These are phyloP conservation scores for Mycena sp. DNA, from an alignment of 1,284 basidiomycete species.

Conservation along the genomic window DNA sequence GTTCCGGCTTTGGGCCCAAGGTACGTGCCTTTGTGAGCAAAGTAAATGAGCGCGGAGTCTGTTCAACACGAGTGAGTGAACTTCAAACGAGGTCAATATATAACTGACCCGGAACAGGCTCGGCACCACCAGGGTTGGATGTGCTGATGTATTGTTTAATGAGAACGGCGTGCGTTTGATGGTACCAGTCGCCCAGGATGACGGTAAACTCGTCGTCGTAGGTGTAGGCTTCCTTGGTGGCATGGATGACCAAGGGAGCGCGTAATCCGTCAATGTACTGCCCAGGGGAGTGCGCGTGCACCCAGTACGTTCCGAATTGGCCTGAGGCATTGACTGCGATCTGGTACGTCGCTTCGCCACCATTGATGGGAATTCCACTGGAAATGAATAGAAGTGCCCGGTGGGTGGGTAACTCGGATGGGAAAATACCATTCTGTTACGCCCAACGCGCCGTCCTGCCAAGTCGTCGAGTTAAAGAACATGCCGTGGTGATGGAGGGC, in stretches of 20 bases:
- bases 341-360: slow-evolving; percentile 78
- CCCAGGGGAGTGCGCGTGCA: slow-evolving; percentile 81
- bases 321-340: slow-evolving; percentile 77
- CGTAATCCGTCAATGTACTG: slow-evolving; percentile 92
- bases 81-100: not conserved
- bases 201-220: slow-evolving; percentile 96
- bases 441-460: slow-evolving; percentile 88
- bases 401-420: not conserved
- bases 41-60: slow-evolving; percentile 90
- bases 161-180: slow-evolving; percentile 74
- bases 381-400: not conserved
- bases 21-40: slow-evolving; percentile 79
- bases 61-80: not conserved
- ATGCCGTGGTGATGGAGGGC: slow-evolving; percentile 92
- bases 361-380: slow-evolving; percentile 88
- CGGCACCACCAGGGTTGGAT: slow-evolving; percentile 83
- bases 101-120: slow-evolving; percentile 81
- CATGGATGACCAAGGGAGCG: slow-evolving; percentile 81
- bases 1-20: slow-evolving; percentile 73
- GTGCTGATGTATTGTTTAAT: slow-evolving; percentile 79
- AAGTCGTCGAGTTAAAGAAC: slow-evolving; percentile 88
- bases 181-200: slow-evolving; percentile 88
- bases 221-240: slow-evolving; percentile 62
- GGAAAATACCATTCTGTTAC: slow-evolving; percentile 89
- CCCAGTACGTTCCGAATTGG: slow-evolving; percentile 92